Evolutionary conservation across 2,329 filamentous ascomycete genomes (phyloP).

Genomic region (Thelonectria blattea): DNA sequence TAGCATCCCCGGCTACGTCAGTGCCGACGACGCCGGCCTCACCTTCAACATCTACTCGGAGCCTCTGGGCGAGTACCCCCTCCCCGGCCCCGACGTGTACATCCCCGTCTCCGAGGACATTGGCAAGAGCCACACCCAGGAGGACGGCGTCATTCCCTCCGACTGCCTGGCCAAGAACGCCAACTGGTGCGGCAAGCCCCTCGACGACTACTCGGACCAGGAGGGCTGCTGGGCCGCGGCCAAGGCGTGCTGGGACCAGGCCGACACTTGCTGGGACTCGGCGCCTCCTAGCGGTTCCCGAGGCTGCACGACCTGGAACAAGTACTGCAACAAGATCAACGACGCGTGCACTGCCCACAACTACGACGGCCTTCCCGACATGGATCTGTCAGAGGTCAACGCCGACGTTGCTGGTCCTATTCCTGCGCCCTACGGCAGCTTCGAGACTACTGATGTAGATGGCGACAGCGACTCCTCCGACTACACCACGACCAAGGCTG

Average conservation of each 20-base stretch:
- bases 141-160: slow-evolving; percentile 58
- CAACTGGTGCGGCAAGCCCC: slow-evolving; percentile 74
- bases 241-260: slow-evolving; percentile 64
- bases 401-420: slow-evolving; percentile 42
- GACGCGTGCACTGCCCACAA: slow-evolving; percentile 49
- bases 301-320: slow-evolving; percentile 67
- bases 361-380: slow-evolving; percentile 56
- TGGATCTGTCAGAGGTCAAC: slow-evolving; percentile 43
- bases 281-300: slow-evolving; percentile 64
- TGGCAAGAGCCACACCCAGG: slow-evolving; percentile 31
- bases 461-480: slow-evolving; percentile 19
- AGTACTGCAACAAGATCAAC: slow-evolving; percentile 62
- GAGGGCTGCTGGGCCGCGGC: slow-evolving; percentile 65
- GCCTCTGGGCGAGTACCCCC: slow-evolving; percentile 55
- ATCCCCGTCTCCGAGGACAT: slow-evolving; percentile 42
- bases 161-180: slow-evolving; percentile 69
- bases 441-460: slow-evolving; percentile 27
- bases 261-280: slow-evolving; percentile 62
- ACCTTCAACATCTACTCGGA: slow-evolving; percentile 69
- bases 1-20: slow-evolving; percentile 70
- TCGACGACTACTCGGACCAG: slow-evolving; percentile 61
- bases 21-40: slow-evolving; percentile 59
- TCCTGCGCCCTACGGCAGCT: slow-evolving; percentile 41
- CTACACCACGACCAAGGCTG: slow-evolving; percentile 6
- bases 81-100: slow-evolving; percentile 61